phyloP scores from a whole-genome alignment of 345 rosid species.

The Laguncularia racemosa region DNA sequence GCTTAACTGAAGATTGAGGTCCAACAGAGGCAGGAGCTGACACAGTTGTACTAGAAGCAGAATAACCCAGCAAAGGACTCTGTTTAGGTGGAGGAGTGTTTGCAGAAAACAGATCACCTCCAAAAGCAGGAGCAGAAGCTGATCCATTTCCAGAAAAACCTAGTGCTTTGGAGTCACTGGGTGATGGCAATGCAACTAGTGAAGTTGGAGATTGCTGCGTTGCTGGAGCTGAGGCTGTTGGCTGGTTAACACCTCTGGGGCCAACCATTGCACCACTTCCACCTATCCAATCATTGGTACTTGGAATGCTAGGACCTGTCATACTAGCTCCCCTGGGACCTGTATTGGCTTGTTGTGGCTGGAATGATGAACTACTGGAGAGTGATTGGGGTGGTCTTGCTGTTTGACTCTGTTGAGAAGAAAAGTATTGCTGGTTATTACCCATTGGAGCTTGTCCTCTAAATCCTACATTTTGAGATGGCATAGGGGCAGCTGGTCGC shows the following conservation, averaged over 20 bases:
- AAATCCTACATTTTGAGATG: conserved; percentile 42
- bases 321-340: conserved; percentile 40
- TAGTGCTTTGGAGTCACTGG: conserved; percentile 37
- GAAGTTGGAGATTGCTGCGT: conserved; percentile 35
- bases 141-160: conserved; percentile 62
- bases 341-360: conserved; percentile 31
- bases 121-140: conserved; percentile 33
- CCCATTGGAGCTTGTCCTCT: conserved; percentile 51
- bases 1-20: conserved; percentile 43
- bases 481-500: conserved; percentile 23
- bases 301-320: conserved; percentile 31
- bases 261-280: conserved; percentile 46
- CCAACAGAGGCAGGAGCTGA: conserved; percentile 40
- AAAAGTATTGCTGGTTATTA: conserved; percentile 36
- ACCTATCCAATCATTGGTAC: conserved; percentile 46
- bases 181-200: conserved; percentile 22
- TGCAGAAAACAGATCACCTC: conserved; percentile 52
- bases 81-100: conserved; percentile 32
- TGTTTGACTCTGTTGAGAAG: conserved; percentile 49
- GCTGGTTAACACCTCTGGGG: conserved; percentile 28
- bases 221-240: conserved; percentile 28
- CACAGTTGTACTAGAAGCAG: conserved; percentile 34
- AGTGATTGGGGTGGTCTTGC: conserved; percentile 48
- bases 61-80: conserved; percentile 34
- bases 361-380: conserved; percentile 38